A percentile compares a stretch with the other conserved stretches of the same genome.
Conservation (phyloP, 352 stramenopile species). For the Phytophthora pseudosyringae region DNA sequence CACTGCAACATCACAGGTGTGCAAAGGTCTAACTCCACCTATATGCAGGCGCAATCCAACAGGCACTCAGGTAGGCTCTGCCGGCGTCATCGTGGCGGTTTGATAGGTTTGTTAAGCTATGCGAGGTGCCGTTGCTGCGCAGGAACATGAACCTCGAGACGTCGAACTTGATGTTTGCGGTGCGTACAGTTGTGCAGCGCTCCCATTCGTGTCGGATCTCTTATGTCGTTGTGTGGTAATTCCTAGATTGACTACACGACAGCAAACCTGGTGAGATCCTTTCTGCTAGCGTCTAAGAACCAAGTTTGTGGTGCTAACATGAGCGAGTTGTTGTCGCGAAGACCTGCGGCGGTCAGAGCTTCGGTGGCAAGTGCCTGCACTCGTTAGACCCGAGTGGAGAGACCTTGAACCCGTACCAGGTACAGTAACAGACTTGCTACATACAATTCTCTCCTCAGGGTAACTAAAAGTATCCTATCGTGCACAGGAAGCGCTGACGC, state of each 20-base stretch:
- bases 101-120: neutral
- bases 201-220: neutral
- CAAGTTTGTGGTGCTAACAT: neutral
- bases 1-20: neutral
- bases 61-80: constrained; percentile 23
- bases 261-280: constrained; percentile 50
- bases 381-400: constrained; percentile 53
- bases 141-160: constrained; percentile 62
- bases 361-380: constrained; percentile 66
- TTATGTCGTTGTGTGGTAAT: constrained; percentile 7
- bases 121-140: neutral
- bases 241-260: constrained; percentile 74
- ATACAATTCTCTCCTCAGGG: neutral
- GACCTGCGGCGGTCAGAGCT: constrained; percentile 50
- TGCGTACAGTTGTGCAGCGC: constrained; percentile 23
- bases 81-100: neutral
- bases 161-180: constrained; percentile 70
- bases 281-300: neutral
- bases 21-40: neutral
- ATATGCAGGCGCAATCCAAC: constrained; percentile 31
- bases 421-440: constrained; percentile 8
- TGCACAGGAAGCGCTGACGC: constrained; percentile 28
- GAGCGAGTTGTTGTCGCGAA: constrained; percentile 37
- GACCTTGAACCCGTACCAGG: constrained; percentile 68
- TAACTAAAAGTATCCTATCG: neutral